Percentiles rank a stretch among this genome's conserved stretches.
Evolutionary conservation across 768 basidiomycete species (phyloP).

Genomic region (Russula brevipes): DNA sequence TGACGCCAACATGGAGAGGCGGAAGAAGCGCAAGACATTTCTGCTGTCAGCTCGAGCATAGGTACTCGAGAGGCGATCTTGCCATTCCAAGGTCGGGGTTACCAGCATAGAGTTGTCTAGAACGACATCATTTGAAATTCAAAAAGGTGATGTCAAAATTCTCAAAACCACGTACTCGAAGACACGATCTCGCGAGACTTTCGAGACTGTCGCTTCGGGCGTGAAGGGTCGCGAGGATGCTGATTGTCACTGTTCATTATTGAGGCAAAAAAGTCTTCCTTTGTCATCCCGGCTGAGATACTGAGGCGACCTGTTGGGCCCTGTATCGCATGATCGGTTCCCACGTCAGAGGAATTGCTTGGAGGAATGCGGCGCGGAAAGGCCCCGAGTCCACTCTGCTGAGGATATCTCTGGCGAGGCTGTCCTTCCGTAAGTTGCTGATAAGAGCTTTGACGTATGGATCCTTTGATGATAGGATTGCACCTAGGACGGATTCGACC

Average conservation of each 20-base stretch:
- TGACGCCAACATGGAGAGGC: constrained; percentile 9
- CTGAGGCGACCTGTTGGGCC: constrained; percentile 62
- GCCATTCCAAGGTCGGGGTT: constrained; percentile 72
- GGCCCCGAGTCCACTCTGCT: constrained; percentile 73
- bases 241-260: constrained; percentile 54
- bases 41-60: constrained; percentile 35
- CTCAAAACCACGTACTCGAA: constrained; percentile 43
- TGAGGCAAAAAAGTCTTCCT: constrained; percentile 75
- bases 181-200: constrained; percentile 78
- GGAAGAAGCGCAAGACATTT: not conserved
- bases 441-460: constrained; percentile 57
- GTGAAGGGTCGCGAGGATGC: constrained; percentile 47
- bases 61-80: constrained; percentile 60
- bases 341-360: constrained; percentile 2
- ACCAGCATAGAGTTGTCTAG: constrained; percentile 57
- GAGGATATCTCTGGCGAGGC: constrained; percentile 72
- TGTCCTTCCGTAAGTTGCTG: constrained; percentile 61
- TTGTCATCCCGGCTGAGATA: constrained; percentile 58
- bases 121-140: not conserved
- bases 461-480: constrained; percentile 68
- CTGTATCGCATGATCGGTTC: constrained; percentile 33
- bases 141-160: not conserved
- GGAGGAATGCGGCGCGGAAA: constrained; percentile 35
- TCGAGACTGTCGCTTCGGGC: constrained; percentile 67
- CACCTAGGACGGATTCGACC: constrained; percentile 84